Percentiles rank a stretch among this genome's conserved stretches.
Evolutionary conservation across 305 asterid genomes (phyloP).

Genomic region (Salvia sclarea): DNA sequence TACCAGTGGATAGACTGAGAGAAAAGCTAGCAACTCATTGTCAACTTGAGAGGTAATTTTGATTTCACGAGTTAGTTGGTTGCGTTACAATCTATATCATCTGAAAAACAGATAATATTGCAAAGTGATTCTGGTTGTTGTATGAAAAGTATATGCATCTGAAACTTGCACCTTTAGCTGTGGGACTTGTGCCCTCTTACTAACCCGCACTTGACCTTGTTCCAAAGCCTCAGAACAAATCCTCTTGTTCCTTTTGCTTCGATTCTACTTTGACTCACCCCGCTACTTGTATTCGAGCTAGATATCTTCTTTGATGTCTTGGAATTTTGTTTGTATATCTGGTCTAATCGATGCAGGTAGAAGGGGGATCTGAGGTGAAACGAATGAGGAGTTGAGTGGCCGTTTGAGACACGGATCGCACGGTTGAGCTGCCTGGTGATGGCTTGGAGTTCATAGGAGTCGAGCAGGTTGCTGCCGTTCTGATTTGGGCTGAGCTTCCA

Average conservation of each 20-base stretch:
- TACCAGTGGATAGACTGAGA: neutral
- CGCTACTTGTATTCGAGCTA: constrained; percentile 21
- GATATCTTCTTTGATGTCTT: constrained; percentile 45
- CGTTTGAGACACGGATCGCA: constrained; percentile 49
- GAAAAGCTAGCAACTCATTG: neutral
- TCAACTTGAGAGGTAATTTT: constrained; percentile 20
- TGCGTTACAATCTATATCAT: constrained; percentile 1
- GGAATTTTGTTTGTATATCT: constrained; percentile 39
- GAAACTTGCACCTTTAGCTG: constrained; percentile 24
- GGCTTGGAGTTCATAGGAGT: constrained; percentile 58
- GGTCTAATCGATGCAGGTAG: constrained; percentile 40
- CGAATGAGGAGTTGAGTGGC: constrained; percentile 40
- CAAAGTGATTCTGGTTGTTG: constrained; percentile 9
- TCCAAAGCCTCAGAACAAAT: constrained; percentile 39
- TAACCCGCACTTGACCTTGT: constrained; percentile 39
- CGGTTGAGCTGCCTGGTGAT: constrained; percentile 60
- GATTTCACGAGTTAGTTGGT: neutral
- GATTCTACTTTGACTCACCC: neutral
- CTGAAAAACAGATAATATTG: neutral
- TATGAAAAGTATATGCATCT: neutral
- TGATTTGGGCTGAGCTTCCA: constrained; percentile 35
- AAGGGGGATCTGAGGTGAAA: constrained; percentile 47
- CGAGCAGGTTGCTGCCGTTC: constrained; percentile 60
- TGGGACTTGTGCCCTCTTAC: constrained; percentile 26
- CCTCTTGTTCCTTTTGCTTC: constrained; percentile 32